Evolutionary conservation across 805 yeast species (phyloP).

Genomic region (Candida silvicultrix): DNA sequence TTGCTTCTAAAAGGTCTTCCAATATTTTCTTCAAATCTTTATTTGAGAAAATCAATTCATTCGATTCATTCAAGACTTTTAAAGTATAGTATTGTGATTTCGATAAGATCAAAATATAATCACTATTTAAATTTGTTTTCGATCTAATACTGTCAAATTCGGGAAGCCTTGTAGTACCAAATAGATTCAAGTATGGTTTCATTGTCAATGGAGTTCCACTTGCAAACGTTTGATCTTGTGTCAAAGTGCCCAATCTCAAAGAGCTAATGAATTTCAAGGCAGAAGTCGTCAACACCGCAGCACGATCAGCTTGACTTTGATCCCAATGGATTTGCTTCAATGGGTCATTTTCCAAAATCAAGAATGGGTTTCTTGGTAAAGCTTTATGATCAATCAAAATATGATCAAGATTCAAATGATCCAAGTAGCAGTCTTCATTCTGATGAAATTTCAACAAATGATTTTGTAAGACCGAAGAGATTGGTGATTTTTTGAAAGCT

Average conservation of each 20-base stretch:
- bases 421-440: slow-evolving; percentile 45
- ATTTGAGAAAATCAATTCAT: slow-evolving; percentile 61
- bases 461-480: slow-evolving; percentile 41
- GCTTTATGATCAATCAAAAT: slow-evolving; percentile 33
- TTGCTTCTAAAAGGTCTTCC: slow-evolving; percentile 61
- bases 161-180: slow-evolving; percentile 63
- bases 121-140: slow-evolving; percentile 58
- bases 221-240: slow-evolving; percentile 51
- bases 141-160: slow-evolving; percentile 59
- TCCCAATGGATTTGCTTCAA: slow-evolving; percentile 43
- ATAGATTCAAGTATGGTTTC: slow-evolving; percentile 60
- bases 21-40: slow-evolving; percentile 62
- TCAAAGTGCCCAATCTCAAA: slow-evolving; percentile 44
- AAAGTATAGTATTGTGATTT: slow-evolving; percentile 85
- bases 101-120: slow-evolving; percentile 70
- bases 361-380: slow-evolving; percentile 72
- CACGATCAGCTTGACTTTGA: slow-evolving; percentile 61
- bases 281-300: slow-evolving; percentile 61
- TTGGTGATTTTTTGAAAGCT: slow-evolving; percentile 36
- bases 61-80: slow-evolving; percentile 66
- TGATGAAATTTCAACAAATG: slow-evolving; percentile 44
- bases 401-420: slow-evolving; percentile 35
- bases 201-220: slow-evolving; percentile 51
- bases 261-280: slow-evolving; percentile 61
- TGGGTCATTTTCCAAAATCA: slow-evolving; percentile 72